These are phyloP conservation scores for Termitomyces sp. DNA, from an alignment of 768 basidiomycete genomes.

Conservation along the genomic window DNA sequence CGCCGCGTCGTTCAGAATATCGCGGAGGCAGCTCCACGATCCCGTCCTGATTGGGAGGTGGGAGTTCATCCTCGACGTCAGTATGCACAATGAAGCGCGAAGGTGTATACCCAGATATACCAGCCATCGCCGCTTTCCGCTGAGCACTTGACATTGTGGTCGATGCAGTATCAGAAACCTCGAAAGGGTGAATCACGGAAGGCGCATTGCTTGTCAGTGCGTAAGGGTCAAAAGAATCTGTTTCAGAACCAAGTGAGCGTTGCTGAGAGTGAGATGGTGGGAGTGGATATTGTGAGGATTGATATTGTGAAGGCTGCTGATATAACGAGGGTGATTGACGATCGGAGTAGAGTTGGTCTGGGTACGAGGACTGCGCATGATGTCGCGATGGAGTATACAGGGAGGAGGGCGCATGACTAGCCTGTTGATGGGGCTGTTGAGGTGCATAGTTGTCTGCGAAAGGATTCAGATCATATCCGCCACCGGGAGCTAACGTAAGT, in stretches of 20 bases:
- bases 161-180: slow-evolving; percentile 14
- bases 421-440: slow-evolving; percentile 11
- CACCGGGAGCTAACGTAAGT: slow-evolving; percentile 4
- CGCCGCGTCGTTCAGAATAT: slow-evolving; percentile 49
- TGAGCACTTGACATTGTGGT: slow-evolving; percentile 31
- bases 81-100: slow-evolving; percentile 63
- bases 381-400: slow-evolving; percentile 1
- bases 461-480: slow-evolving; percentile 14
- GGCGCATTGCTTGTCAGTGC: slow-evolving; percentile 12
- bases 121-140: slow-evolving; percentile 54
- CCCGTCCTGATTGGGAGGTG: slow-evolving; percentile 38
- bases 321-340: slow-evolving; percentile 18
- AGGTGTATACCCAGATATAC: slow-evolving; percentile 31
- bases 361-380: slow-evolving; percentile 5
- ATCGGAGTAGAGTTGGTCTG: slow-evolving; percentile 11
- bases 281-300: slow-evolving; percentile 8
- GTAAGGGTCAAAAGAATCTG: slow-evolving; percentile 21
- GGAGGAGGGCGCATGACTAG: slow-evolving; percentile 8
- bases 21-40: slow-evolving; percentile 74
- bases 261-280: slow-evolving; percentile 19
- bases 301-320: slow-evolving; percentile 12
- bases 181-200: slow-evolving; percentile 18
- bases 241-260: slow-evolving; percentile 13
- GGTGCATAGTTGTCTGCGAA: slow-evolving; percentile 20
- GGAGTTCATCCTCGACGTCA: slow-evolving; percentile 54